Evolutionary conservation across 2,329 filamentous ascomycete species (phyloP), one percentile per base, ranked within the genome.

Genomic region (Zasmidium cellare): DNA sequence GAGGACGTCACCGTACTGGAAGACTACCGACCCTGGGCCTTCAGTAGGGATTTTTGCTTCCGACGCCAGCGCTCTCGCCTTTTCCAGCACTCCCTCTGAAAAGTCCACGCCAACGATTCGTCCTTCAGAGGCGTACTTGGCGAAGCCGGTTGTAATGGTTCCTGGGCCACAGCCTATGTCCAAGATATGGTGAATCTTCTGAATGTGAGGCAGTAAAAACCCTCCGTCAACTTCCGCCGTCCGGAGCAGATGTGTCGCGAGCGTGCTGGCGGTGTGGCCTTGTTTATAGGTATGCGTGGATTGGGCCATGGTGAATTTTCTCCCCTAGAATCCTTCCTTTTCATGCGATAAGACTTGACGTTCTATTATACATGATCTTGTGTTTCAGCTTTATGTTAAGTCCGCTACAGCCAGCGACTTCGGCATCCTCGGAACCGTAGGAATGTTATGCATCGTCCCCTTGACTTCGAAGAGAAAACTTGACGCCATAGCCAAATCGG

Each of bases 121-220:
- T 16, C 51, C 51, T 22, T 53, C 25, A 18, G 31, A 14, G 2
- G 51, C 51, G 35, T 44, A 24, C 3, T 18, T 22, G 5, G 51
- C 28, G 51, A 53, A 53, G 9, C 31, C 51, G 11, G 12, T 44
- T 16, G 51, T 53, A 18, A 53, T 53, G n/a, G 47, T 28, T 9
- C 47, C 47, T 11, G 47, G 47, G 7, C 47, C 47, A 35, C 47
- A 50, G 3, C 47, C 47, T 11, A 50, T 9, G 24, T 50, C 47
- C 14, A 50, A 23, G 9, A 50, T 50, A 9, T 50, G 47, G 24
- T 24, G 11, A 7, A 9, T 31, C 16, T 20, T 18, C 14, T 24
- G 6, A 35, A 50, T 50, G 18, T 50, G 47, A 3, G 47, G 47
- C 9, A 50, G 47, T 9, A 50, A 23, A 35, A 23, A 50, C 14